Evolutionary conservation across 495 filamentous ascomycete species (phyloP), one percentile per base, ranked within the genome.

Genomic region (Tuber brumale): DNA sequence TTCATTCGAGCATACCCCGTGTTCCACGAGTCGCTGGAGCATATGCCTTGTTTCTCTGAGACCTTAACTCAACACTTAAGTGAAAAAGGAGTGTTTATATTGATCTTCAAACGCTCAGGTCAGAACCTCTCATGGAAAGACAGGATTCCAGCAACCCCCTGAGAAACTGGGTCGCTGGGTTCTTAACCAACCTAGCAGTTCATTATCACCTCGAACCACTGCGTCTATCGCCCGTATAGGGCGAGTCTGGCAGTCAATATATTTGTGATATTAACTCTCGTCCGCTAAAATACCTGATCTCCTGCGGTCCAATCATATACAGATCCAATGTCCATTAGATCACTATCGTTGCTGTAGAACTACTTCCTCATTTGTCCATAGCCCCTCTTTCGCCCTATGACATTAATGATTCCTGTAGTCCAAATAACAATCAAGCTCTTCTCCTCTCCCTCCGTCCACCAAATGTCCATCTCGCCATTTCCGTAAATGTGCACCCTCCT

Each of bases 381-480:
- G 93, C 94, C 44, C 89, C 90, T 71, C 93, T 92, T 89, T 94
- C 86, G 97, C 93, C 82, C 89, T 89, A 80, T 93, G 91, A 69
- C 96, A 85, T 90, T 97, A 76, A 98, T 91, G 51, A 99, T 90
- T 69, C 91, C 91, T 14, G 95, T 99, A 41, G 95, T 94, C 82
- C 91, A 94, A 84, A 99, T 94, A 71, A 99, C 85, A 75, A 99
- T 90, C 84, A 92, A 92, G 84, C 92, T 89, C 76, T 83, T 87
- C 85, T 92, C 92, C 83, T 94, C 88, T 97, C 92, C 84, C 93
- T 90, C 80, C 89, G 90, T 51, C 92, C 93, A 80, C 97, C 91
- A 85, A 97, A 97, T 77, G 95, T 88, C 84, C 98, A 81, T 35
- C 96, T 95, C 69, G 95, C 94, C 83, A 98, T 95, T 86, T 99